These are phyloP conservation scores for Olyra latifolia DNA, from an alignment of 176 grass and related monocot genomes.

Conservation along the genomic window DNA sequence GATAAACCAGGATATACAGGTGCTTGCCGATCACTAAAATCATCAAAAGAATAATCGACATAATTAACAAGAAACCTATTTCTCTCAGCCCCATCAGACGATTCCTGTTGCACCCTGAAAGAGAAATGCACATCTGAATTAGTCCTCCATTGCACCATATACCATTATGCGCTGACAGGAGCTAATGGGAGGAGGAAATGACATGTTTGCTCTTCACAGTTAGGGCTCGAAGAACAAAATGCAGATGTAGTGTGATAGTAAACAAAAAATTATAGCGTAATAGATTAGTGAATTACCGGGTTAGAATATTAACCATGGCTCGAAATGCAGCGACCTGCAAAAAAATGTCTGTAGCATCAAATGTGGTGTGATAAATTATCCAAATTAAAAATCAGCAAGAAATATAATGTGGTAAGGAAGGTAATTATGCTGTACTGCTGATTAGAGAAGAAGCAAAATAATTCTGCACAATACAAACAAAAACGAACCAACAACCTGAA, in stretches of 20 bases:
- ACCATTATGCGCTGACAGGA: too few species aligned
- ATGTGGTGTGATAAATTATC: conserved; percentile 28
- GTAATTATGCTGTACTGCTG: background rate
- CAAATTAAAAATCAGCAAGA: conserved; percentile 4
- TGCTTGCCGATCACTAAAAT: conserved; percentile 85
- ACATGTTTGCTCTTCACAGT: too few species aligned
- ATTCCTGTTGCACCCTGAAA: conserved; percentile 94
- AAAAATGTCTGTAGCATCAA: conserved; percentile 22
- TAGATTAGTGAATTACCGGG: conserved; percentile 53
- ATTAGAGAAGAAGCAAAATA: conserved; percentile 11
- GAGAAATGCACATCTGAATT: conserved; percentile 16
- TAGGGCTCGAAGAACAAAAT: too few species aligned
- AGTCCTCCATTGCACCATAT: too few species aligned
- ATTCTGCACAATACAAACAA: conserved; percentile 30
- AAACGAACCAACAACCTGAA: conserved; percentile 73
- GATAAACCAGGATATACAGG: conserved; percentile 96
- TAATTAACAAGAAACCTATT: conserved; percentile 96
- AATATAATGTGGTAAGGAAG: background rate
- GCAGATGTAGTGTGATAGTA: background rate
- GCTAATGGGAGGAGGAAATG: too few species aligned
- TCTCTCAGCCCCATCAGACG: conserved; percentile 92
- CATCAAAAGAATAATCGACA: conserved; percentile 94
- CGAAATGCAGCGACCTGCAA: conserved; percentile 96
- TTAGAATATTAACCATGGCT: conserved; percentile 99
- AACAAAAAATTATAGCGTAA: conserved; percentile 4